These are phyloP conservation scores for Dactylellina leptospora DNA, from an alignment of 2,329 filamentous ascomycete genomes.

Conservation along the genomic window DNA sequence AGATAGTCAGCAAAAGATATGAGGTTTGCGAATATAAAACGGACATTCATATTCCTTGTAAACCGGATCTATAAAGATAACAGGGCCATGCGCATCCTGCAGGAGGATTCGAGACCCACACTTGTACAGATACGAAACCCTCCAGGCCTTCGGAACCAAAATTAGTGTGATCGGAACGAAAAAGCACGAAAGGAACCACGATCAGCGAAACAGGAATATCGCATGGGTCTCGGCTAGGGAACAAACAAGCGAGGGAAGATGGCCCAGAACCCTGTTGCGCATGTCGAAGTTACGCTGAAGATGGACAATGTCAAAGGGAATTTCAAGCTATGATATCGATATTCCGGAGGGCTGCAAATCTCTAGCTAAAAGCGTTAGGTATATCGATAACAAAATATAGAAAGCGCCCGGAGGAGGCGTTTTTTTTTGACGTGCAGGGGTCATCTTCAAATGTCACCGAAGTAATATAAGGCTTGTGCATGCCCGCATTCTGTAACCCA, in stretches of 20 bases:
- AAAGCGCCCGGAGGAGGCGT: not conserved
- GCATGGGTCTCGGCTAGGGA: conserved; percentile 28
- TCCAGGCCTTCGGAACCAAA: conserved; percentile 35
- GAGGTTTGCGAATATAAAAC: conserved; percentile 9
- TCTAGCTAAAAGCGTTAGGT: not conserved
- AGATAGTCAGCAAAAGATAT: not conserved
- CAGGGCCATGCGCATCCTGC: conserved; percentile 4
- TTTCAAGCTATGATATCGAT: conserved; percentile 6
- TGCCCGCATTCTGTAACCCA: not conserved
- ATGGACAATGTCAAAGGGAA: conserved; percentile 11
- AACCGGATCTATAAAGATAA: conserved; percentile 28
- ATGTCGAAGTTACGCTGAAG: not conserved
- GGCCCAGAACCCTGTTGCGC: conserved; percentile 9
- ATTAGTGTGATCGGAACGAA: conserved; percentile 42
- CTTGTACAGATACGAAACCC: conserved; percentile 9
- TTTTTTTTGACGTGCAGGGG: conserved; percentile 7
- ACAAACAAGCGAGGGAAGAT: conserved; percentile 21
- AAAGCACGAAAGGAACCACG: conserved; percentile 17
- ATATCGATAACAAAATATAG: not conserved
- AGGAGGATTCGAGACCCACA: conserved; percentile 22
- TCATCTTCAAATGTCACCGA: conserved; percentile 3
- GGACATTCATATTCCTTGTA: not conserved
- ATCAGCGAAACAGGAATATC: conserved; percentile 17
- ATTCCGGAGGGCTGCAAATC: not conserved
- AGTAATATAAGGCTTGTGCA: not conserved